These are phyloP conservation scores for Aspergillus coremiiformis DNA, from an alignment of 495 filamentous ascomycete genomes.

Conservation along the genomic window DNA sequence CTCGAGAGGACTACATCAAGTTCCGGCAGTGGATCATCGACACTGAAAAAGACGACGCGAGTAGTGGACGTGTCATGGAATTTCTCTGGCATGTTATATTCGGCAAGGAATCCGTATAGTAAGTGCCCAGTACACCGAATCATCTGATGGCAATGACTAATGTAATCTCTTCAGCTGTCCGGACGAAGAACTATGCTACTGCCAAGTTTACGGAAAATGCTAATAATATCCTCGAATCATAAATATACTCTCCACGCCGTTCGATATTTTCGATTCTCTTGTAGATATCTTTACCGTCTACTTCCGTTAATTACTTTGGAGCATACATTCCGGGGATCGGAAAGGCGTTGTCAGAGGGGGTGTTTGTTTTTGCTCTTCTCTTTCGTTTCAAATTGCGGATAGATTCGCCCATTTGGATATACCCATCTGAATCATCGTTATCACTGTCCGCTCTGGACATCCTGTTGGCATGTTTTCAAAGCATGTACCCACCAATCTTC, in stretches of 20 bases:
- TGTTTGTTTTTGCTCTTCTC: neutral
- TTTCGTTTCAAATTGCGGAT: too few relatives aligned
- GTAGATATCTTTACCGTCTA: neutral
- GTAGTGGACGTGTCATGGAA: conserved; percentile 66
- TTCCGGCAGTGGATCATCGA: conserved; percentile 62
- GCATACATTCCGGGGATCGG: neutral
- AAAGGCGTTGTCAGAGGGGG: neutral
- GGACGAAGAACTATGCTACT: conserved; percentile 41
- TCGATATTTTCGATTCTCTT: neutral
- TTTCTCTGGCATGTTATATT: conserved; percentile 70
- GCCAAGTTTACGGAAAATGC: conserved; percentile 43
- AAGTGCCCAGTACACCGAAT: conserved; percentile 8
- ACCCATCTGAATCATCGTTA: too few relatives aligned
- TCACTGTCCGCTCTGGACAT: too few relatives aligned
- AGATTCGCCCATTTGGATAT: too few relatives aligned
- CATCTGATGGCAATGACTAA: neutral
- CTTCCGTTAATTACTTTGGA: neutral
- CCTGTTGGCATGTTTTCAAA: too few relatives aligned
- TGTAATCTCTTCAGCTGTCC: conserved; percentile 31
- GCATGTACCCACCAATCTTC: too few relatives aligned
- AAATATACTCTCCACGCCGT: neutral
- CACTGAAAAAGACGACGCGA: conserved; percentile 50
- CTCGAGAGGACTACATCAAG: conserved; percentile 50
- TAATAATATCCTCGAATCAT: conserved; percentile 9
- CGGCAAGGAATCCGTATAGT: conserved; percentile 40